Conservation (phyloP, 2,329 filamentous ascomycete genomes). For the Teratosphaeria destructans region DNA sequence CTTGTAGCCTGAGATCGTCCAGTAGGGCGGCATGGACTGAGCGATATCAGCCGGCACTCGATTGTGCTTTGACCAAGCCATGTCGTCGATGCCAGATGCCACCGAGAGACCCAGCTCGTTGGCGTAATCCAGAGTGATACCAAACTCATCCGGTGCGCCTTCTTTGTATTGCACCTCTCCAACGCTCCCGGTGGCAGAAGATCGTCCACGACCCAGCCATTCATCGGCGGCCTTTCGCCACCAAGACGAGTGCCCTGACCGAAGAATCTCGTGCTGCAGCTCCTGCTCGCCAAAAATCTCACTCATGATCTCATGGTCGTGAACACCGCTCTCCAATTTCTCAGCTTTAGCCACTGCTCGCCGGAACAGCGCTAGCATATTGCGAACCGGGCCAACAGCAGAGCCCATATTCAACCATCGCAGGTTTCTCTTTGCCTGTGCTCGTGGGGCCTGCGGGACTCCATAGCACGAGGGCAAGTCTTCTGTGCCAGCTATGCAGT, state of each 20-base stretch:
- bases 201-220: not conserved
- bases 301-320: conserved; percentile 17
- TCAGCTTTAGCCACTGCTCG: conserved; percentile 13
- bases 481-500: conserved; percentile 35
- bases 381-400: conserved; percentile 15
- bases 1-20: not conserved
- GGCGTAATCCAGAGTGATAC: conserved; percentile 12
- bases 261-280: conserved; percentile 19
- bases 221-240: not conserved
- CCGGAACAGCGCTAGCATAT: conserved; percentile 15
- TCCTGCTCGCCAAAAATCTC: conserved; percentile 22
- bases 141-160: conserved; percentile 12
- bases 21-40: not conserved
- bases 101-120: conserved; percentile 7
- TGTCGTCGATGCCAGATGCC: not conserved
- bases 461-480: conserved; percentile 37
- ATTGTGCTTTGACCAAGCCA: not conserved
- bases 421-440: conserved; percentile 11
- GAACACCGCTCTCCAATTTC: conserved; percentile 17
- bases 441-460: conserved; percentile 42
- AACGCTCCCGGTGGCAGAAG: not conserved
- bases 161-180: conserved; percentile 8
- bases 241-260: conserved; percentile 9
- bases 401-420: conserved; percentile 16
- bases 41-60: not conserved